Percentiles rank a stretch among this genome's conserved stretches.
phyloP scores from a whole-genome alignment of 1,284 basidiomycete genomes.

The Lentinula novae-zelandiae region DNA sequence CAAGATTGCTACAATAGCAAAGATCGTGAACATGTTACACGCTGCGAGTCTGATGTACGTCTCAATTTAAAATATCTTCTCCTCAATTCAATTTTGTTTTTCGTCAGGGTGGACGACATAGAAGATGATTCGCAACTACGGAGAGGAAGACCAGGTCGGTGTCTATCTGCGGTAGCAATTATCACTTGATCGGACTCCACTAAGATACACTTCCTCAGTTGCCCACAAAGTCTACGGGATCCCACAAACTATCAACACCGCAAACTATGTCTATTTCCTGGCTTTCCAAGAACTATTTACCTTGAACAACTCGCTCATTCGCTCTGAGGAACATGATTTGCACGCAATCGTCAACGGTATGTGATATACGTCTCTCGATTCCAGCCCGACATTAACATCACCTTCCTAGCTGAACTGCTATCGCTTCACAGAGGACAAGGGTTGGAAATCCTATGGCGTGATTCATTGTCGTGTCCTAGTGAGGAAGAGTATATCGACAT shows the following conservation, averaged over 20 bases:
- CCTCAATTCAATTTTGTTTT: background rate
- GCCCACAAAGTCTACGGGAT: constrained; percentile 95
- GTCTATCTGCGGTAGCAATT: background rate
- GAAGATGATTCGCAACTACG: constrained; percentile 94
- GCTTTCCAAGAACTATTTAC: constrained; percentile 77
- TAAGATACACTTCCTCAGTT: constrained; percentile 38
- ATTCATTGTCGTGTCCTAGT: constrained; percentile 87
- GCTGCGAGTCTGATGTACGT: constrained; percentile 88
- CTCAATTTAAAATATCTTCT: background rate
- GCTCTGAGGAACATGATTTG: constrained; percentile 40
- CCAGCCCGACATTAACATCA: background rate
- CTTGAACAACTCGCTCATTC: constrained; percentile 39
- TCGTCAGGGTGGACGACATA: constrained; percentile 88
- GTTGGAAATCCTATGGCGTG: constrained; percentile 92
- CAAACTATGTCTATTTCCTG: constrained; percentile 95
- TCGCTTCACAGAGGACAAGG: constrained; percentile 95
- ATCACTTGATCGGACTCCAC: background rate
- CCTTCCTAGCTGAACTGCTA: constrained; percentile 70
- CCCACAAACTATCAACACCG: constrained; percentile 96
- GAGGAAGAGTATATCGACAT: constrained; percentile 95
- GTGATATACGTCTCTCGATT: constrained; percentile 13
- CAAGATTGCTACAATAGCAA: constrained; percentile 72
- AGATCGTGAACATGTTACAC: constrained; percentile 91
- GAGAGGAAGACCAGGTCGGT: constrained; percentile 76
- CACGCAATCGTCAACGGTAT: constrained; percentile 67